Conservation (phyloP, 1,139 yeast genomes). For the Yamadazyma pseudoaaseri region DNA sequence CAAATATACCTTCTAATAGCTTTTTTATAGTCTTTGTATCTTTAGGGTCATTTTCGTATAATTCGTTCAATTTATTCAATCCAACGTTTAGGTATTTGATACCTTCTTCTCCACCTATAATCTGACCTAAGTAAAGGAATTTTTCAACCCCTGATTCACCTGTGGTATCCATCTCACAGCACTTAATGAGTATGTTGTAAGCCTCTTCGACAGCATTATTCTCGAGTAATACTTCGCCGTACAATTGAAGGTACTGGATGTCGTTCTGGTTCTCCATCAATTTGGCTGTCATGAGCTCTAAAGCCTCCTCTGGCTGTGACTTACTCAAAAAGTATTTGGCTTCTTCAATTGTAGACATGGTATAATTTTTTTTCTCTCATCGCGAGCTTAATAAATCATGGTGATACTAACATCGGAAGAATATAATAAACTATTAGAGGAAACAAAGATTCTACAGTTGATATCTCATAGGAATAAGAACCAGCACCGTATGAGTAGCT, state of each 20-base stretch:
- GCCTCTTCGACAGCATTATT: slow-evolving; percentile 77
- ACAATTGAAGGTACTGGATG: slow-evolving; percentile 34
- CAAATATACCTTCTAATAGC: slow-evolving; percentile 73
- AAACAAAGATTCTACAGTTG: slow-evolving; percentile 57
- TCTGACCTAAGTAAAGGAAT: slow-evolving; percentile 87
- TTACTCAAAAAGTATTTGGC: slow-evolving; percentile 34
- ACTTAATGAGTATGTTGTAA: slow-evolving; percentile 57
- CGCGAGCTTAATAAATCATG: slow-evolving; percentile 2
- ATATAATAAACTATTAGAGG: slow-evolving; percentile 24
- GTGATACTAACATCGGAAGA: slow-evolving; percentile 2
- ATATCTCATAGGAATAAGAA: slow-evolving; percentile 70
- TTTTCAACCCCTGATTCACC: slow-evolving; percentile 72
- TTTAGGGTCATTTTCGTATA: slow-evolving; percentile 28
- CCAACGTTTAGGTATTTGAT: slow-evolving; percentile 65
- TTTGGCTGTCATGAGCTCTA: slow-evolving; percentile 32
- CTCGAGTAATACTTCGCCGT: slow-evolving; percentile 81
- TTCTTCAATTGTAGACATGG: slow-evolving; percentile 17
- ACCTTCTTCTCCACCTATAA: slow-evolving; percentile 82
- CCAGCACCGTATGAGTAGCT: slow-evolving; percentile 69
- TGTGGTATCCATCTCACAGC: slow-evolving; percentile 68
- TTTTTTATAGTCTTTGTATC: slow-evolving; percentile 44
- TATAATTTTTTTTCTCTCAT: slow-evolving; percentile 4
- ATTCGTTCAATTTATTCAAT: slow-evolving; percentile 46
- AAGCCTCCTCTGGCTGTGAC: slow-evolving; percentile 42
- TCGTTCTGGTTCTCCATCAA: slow-evolving; percentile 26